Evolutionary conservation across 2,329 filamentous ascomycete genomes (phyloP), one percentile per base, ranked within the genome.

Genomic region (Pyricularia grisea): DNA sequence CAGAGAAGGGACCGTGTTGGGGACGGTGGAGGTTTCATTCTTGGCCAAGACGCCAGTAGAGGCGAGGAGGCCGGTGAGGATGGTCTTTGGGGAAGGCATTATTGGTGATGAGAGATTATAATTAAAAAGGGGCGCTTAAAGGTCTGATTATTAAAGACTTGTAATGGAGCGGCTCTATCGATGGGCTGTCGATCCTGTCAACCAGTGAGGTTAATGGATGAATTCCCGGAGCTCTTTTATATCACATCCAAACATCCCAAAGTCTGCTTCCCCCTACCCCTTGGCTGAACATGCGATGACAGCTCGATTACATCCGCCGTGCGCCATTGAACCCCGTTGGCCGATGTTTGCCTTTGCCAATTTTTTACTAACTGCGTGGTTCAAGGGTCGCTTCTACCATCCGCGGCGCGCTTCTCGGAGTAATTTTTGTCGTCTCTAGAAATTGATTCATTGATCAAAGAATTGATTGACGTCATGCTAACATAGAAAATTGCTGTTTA

Each of bases 1-100:
- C 14, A 73, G 67, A 1, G 76, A 73, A 11, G 75, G 75, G 10
- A 76, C 74, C 30, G 74, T 75, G 67, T 72, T 74, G 28, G 64
- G 33, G n/a, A 66, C 33, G 64, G 28, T 7, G n/a, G 27, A 9
- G 3, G 25, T 28, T 3, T 63, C 25, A 12, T 28, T 28, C 60
- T 27, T 28, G 60, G 60, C 60, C 60, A 63, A 20, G 11, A 5
- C 28, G 10, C 25, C 66, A 2, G 31, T 27, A 20, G 36, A 28
- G 36, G 36, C n/a, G 6, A 60, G 66, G 17, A 58, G 25, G 66
- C 27, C 66, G 11, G 42, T 23, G 20, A 67, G 66, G 42, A 60
- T 28, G 3, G 65, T 20, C 17, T 50, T 58, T 42, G 36, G n/a
- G 11, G 42, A 14, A 31, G 42, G 66, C 42, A 50, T 67, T 27